These are phyloP conservation scores for Fusarium tjaetaba DNA, from an alignment of 2,329 filamentous ascomycete genomes.

Conservation along the genomic window DNA sequence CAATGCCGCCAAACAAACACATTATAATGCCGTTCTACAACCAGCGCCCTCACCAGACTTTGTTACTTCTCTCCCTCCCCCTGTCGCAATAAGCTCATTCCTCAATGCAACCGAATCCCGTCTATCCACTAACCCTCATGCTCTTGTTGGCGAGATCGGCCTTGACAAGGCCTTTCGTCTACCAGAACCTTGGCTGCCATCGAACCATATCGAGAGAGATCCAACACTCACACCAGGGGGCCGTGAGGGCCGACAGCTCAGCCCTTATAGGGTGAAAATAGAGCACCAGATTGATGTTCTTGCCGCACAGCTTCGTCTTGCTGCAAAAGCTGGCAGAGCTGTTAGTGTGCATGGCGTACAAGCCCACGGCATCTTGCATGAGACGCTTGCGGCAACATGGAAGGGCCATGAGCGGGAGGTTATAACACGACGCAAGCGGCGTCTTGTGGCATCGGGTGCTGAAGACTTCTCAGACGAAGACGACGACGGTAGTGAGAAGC, in stretches of 20 bases:
- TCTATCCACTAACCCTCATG: constrained; percentile 67
- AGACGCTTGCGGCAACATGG: constrained; percentile 73
- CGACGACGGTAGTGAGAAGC: constrained; percentile 53
- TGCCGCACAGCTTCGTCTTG: constrained; percentile 74
- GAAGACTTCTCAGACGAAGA: constrained; percentile 56
- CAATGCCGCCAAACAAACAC: constrained; percentile 56
- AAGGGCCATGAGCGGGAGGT: constrained; percentile 73
- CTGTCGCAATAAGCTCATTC: constrained; percentile 67
- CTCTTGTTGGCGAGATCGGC: constrained; percentile 81
- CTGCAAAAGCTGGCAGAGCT: constrained; percentile 71
- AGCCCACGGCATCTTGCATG: constrained; percentile 76
- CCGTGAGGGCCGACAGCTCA: constrained; percentile 74
- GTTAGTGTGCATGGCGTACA: constrained; percentile 81
- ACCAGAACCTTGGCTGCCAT: constrained; percentile 65
- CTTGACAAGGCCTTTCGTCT: constrained; percentile 82
- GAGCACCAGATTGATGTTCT: constrained; percentile 75
- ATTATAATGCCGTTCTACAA: constrained; percentile 76
- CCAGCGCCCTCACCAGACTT: constrained; percentile 58
- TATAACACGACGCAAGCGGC: constrained; percentile 67
- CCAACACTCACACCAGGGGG: constrained; percentile 70
- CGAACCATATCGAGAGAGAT: constrained; percentile 41
- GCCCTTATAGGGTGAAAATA: constrained; percentile 73
- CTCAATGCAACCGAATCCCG: constrained; percentile 64
- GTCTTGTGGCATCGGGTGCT: constrained; percentile 57
- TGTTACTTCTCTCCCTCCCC: constrained; percentile 64